Evolutionary conservation across 2,329 filamentous ascomycete species (phyloP), one percentile per base, ranked within the genome.

Genomic region (Ophiostoma quercus): DNA sequence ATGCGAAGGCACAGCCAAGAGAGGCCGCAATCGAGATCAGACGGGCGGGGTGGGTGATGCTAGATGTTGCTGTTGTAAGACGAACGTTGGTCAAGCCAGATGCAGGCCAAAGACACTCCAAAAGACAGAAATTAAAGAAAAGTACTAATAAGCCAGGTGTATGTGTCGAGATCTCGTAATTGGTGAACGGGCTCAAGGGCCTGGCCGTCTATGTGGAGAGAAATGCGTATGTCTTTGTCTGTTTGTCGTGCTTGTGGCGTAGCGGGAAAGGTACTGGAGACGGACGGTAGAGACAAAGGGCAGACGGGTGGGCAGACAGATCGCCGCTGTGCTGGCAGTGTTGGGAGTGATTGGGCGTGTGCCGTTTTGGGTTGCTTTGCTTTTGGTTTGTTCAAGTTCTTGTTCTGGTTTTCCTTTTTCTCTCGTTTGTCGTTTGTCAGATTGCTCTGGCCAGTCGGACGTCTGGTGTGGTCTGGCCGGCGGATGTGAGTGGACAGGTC

Each of bases 1-100:
- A 32, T 60, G 1, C 22, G 54, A 29, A 8, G 3, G 25, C 25
- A 60, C 57, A 62, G 22, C 51, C 51, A 57, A 25, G 51, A 62
- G 57, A 62, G 22, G 25, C 57, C 57, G 5, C 57, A 62, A 62
- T 62, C 57, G 57, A 62, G 57, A 62, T 62, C 32, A 62, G 57
- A 11, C 22, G 25, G 32, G 57, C 57, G 57, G 57, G 57, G 57
- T 62, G 51, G n/a, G 11, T 3, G 51, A 6, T 34, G 34, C 4
- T 8, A 34, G 16, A 57, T 7, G 51, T 62, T 62, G 57, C 3
- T 7, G 51, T 62, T 62, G 57, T 11, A 62, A 12, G 25, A 32
- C 32, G 7, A 16, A 1, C 22, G 14, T 32, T 11, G 14, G 32
- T 32, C 19, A 32, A 62, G 22, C n/a, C 43, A 47, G 22, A 62